Base-by-base conservation (phyloP, 129 eudicot genomes). In the Apium graveolens region DNA sequence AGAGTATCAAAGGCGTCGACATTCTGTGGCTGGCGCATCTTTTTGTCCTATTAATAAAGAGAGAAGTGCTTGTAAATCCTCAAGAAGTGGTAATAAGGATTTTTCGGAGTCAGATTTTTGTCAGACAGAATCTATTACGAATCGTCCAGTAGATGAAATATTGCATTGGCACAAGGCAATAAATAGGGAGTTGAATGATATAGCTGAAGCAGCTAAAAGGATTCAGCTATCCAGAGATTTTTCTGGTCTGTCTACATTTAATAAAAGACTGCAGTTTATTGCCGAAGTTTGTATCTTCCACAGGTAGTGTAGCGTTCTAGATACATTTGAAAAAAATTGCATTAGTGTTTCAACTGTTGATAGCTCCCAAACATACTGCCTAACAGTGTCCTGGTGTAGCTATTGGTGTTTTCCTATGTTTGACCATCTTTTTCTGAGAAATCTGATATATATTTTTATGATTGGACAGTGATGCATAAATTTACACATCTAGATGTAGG, bases 101-200 rank as follows among this genome's bases (percentile, higher is more conserved):
- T 63, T 63, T 27, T 48, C 38, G 35, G 75, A 16, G 70, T 75
- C 82, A 57, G 77, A 42, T 35, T 11, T 57, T 43, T 70, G 70
- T 78, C 75, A 44, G 75, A 2, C 69, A 34, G 84, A 80, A 34
- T 13, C 80, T 37, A 37, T 46, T 72, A 48, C 12, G 31, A 69
- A 63, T 41, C 80, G 75, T 35, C 89, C 89, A 16, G 81, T 86
- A 26, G 76, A 86, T 74, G 89, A 86, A 70, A 83, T 86, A 80
- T 65, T 86, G 80, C 80, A 79, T 63, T 86, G 89, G 89, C 89
- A 86, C 32, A 86, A 80, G 65, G 89, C 89, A 32, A 86, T 86
- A 72, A 86, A 74, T 45, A 70, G 46, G 49, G 89, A 83, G 44
- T 74, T 86, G 74, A 65, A 69, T 73, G 89, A 82, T 71, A 86